Conservation (phyloP, 352 stramenopile genomes). For the Pythium scleroteichum region DNA sequence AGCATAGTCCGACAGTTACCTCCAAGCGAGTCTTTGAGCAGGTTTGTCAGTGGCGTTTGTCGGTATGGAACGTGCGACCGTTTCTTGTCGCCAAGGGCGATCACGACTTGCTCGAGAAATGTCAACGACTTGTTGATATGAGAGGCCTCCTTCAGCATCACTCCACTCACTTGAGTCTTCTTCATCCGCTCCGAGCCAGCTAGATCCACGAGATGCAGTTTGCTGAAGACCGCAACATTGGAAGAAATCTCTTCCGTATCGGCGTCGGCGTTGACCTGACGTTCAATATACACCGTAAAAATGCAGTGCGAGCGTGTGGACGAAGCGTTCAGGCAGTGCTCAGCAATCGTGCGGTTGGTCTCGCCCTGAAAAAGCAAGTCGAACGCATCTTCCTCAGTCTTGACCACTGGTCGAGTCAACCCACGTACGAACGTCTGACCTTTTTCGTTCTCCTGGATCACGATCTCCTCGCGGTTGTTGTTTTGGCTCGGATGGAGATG, state of each 20-base stretch:
- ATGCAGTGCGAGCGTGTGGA: conserved; percentile 83
- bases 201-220: conserved; percentile 93
- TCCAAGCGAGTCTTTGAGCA: conserved; percentile 89
- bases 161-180: conserved; percentile 57
- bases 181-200: conserved; percentile 93
- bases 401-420: conserved; percentile 52
- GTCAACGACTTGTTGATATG: conserved; percentile 76
- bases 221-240: conserved; percentile 61
- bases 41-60: conserved; percentile 92
- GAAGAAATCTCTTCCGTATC: conserved; percentile 18
- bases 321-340: conserved; percentile 77
- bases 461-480: conserved; percentile 35
- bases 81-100: conserved; percentile 89
- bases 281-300: conserved; percentile 78
- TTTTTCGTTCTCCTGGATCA: conserved; percentile 61
- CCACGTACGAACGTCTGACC: conserved; percentile 72
- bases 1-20: conserved; percentile 83
- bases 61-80: conserved; percentile 92
- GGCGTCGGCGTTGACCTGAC: conserved; percentile 21
- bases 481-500: conserved; percentile 17
- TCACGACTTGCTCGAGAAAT: conserved; percentile 85
- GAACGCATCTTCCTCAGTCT: conserved; percentile 69
- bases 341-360: conserved; percentile 74
- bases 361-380: conserved; percentile 81
- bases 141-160: conserved; percentile 48